Evolutionary conservation across 257 asterid species (phyloP).

Genomic region (Primulina tabacum): DNA sequence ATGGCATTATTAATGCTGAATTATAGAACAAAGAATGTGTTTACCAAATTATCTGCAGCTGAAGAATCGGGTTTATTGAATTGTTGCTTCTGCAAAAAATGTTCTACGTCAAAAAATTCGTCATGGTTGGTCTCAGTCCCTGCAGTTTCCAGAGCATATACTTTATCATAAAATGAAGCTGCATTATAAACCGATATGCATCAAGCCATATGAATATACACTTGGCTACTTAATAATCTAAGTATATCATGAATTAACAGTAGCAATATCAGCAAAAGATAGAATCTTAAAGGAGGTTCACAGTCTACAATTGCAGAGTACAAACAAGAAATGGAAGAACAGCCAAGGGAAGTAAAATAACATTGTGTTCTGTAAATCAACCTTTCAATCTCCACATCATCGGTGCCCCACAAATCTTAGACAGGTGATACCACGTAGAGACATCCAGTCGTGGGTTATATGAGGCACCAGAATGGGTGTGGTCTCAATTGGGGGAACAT

Average conservation of each 20-base stretch:
- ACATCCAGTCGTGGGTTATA: neutral
- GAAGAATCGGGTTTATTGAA: conserved; percentile 26
- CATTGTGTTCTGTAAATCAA: neutral
- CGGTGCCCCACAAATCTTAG: neutral
- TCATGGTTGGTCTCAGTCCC: conserved; percentile 26
- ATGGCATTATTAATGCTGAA: neutral
- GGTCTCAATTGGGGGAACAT: neutral
- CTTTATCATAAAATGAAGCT: conserved; percentile 28
- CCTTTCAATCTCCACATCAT: neutral
- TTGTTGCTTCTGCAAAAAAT: conserved; percentile 26
- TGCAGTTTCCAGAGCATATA: conserved; percentile 25
- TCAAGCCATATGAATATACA: neutral
- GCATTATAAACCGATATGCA: conserved; percentile 13
- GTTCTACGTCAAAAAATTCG: conserved; percentile 28
- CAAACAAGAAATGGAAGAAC: neutral
- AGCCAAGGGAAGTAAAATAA: neutral
- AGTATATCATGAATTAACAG: neutral
- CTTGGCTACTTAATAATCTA: neutral
- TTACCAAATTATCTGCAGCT: conserved; percentile 29
- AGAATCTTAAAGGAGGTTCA: neutral
- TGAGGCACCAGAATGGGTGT: neutral
- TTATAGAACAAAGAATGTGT: conserved; percentile 12
- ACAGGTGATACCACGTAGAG: neutral
- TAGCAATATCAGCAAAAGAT: neutral
- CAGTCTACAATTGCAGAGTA: neutral